phyloP scores from a whole-genome alignment of 805 yeast genomes.

The Barnettozyma pratensis region DNA sequence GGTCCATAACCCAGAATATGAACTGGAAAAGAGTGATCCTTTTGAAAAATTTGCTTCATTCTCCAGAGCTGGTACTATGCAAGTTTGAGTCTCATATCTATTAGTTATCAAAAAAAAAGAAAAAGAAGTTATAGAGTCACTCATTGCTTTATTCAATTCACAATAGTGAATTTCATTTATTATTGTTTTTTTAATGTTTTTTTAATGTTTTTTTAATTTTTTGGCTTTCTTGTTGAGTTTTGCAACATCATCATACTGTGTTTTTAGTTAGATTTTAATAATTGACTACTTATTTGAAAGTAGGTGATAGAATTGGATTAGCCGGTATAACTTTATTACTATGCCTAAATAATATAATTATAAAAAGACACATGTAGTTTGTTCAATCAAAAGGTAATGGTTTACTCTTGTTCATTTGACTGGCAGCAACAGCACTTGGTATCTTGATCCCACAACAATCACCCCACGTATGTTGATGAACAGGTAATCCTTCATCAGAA shows the following conservation, averaged over 20 bases:
- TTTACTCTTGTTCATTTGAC: conserved; percentile 41
- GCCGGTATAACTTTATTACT: too few relatives aligned
- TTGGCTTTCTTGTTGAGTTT: too few relatives aligned
- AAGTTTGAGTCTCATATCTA: conserved; percentile 1
- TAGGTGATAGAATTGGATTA: too few relatives aligned
- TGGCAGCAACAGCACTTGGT: conserved; percentile 94
- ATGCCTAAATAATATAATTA: too few relatives aligned
- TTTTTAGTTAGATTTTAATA: too few relatives aligned
- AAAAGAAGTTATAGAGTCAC: too few relatives aligned
- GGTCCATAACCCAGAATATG: conserved; percentile 57
- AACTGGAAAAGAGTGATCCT: conserved; percentile 57
- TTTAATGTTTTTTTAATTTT: too few relatives aligned
- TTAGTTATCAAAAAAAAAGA: too few relatives aligned
- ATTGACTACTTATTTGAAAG: neutral
- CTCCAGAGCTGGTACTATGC: conserved; percentile 45
- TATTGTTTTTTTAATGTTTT: too few relatives aligned
- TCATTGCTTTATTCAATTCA: too few relatives aligned
- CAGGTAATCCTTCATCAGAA: conserved; percentile 26
- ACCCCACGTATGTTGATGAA: conserved; percentile 70
- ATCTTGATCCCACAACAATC: conserved; percentile 97
- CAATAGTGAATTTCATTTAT: too few relatives aligned
- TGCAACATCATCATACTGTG: too few relatives aligned
- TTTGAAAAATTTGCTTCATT: conserved; percentile 58
- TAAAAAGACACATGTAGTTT: neutral
- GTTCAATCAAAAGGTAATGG: conserved; percentile 64